Base-by-base conservation (phyloP, 768 basidiomycete genomes). In the Gyrodon lividus region DNA sequence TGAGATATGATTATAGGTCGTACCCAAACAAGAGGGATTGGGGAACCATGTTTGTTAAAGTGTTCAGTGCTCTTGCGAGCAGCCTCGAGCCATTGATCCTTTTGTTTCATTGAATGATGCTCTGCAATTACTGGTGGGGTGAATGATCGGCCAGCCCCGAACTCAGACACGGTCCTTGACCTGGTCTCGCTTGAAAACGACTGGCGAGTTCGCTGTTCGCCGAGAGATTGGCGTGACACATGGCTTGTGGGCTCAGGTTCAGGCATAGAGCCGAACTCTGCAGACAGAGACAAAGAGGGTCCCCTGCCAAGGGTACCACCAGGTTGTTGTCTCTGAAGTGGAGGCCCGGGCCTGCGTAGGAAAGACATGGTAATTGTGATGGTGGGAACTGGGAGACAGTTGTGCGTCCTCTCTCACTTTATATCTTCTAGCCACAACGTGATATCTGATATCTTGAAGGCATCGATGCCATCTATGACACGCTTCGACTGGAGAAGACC, bases 1-100 rank as follows among this genome's bases (percentile, higher is more conserved):
- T 19, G 28, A 12, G 38, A 50, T 13, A 42, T 0, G 10, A 39
- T 35, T 4, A 9, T 0, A 7, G 28, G 10, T 8, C 64, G 24
- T 51, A 69, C 67, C 67, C 67, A 70, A 49, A 69, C 63, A n/a
- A 69, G 47, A 39, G 67, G 67, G 5, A 69, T n/a, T 0, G 64
- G 46, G 7, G 67, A 70, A 7, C 69, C 67, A 12, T 65, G 43
- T 39, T 2, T 43, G 43, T 57, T 65, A 43, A 70, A 67, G 17
- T 65, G 42, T 41, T 64, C 56, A 0, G 67, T 69, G 30, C 67
- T 70, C 31, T 59, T 53, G 22, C 65, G 64, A 43, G 69, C 69
- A 14, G 60, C 41, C 4, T 50, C 50, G 42, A 69, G 60, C 67
- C 67, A 69, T 19, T 62, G 60, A 5, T 67, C 64, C 45, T 59